A percentile compares a stretch with the other conserved stretches of the same genome.
phyloP scores from a whole-genome alignment of 768 basidiomycete species.

The Lentinula aciculospora region DNA sequence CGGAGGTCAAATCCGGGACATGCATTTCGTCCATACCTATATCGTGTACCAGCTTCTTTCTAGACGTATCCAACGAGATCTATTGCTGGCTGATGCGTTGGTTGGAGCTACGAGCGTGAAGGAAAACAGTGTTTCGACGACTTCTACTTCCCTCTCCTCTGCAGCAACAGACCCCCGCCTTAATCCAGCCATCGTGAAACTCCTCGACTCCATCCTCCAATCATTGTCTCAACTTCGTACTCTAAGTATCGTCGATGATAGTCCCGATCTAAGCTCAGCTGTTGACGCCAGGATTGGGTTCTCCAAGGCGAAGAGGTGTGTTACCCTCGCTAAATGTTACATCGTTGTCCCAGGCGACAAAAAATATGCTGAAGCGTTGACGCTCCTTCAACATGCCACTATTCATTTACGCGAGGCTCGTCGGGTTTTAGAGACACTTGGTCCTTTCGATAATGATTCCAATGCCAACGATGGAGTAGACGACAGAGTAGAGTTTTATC shows the following conservation, averaged over 20 bases:
- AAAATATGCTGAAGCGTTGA: conserved; percentile 67
- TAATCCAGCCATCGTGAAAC: conserved; percentile 85
- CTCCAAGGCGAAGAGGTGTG: conserved; percentile 67
- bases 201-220: conserved; percentile 82
- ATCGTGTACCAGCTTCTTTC: conserved; percentile 85
- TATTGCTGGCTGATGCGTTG: conserved; percentile 68
- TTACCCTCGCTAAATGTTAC: conserved; percentile 76
- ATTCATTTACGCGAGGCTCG: conserved; percentile 73
- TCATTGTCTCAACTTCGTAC: conserved; percentile 79
- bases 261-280: conserved; percentile 72
- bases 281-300: conserved; percentile 73
- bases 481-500: conserved; percentile 46
- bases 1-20: conserved; percentile 50
- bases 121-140: not conserved
- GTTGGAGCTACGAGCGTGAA: conserved; percentile 22
- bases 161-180: conserved; percentile 58
- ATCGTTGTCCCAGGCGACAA: conserved; percentile 38
- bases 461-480: conserved; percentile 20
- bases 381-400: conserved; percentile 63
- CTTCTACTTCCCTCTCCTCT: conserved; percentile 19
- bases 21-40: conserved; percentile 82
- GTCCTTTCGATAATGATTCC: conserved; percentile 40
- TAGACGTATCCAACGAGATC: conserved; percentile 83
- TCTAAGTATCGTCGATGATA: conserved; percentile 83
- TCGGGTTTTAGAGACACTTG: conserved; percentile 38